Conservation (phyloP, 176 grass and related monocot genomes). For the Avena atlantica region DNA sequence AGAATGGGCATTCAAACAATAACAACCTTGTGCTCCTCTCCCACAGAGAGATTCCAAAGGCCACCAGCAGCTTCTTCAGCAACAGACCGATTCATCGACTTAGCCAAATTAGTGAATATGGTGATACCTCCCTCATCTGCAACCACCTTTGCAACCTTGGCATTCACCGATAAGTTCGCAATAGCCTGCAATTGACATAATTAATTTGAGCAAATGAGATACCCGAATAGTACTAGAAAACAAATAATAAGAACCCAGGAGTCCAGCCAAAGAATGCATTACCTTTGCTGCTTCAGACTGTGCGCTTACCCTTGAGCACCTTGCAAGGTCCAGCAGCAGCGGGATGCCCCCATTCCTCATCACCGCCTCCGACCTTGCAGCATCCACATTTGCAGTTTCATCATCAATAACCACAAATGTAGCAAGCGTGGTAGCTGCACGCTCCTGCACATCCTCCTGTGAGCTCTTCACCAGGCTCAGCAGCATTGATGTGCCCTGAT, state of each 20-base stretch:
- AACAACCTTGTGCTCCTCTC: conserved; percentile 95
- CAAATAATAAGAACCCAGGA: conserved; percentile 10
- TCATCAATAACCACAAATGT: conserved; percentile 98
- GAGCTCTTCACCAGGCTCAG: conserved; percentile 76
- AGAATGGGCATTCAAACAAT: conserved; percentile 43
- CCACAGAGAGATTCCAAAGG: conserved; percentile 99
- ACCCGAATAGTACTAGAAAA: conserved; percentile 23
- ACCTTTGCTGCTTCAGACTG: conserved; percentile 99
- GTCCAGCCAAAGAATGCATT: conserved; percentile 39
- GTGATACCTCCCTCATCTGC: conserved; percentile 92
- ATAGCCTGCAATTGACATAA: conserved; percentile 71
- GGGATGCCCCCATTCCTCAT: conserved; percentile 90
- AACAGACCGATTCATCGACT: conserved; percentile 87
- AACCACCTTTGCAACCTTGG: conserved; percentile 90
- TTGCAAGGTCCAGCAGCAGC: conserved; percentile 87
- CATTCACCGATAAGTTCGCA: conserved; percentile 96
- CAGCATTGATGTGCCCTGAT: conserved; percentile 77
- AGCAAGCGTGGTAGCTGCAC: conserved; percentile 85
- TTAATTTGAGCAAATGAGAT: conserved; percentile 36
- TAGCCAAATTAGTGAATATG: conserved; percentile 84
- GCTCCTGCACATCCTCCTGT: conserved; percentile 94
- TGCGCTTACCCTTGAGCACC: conserved; percentile 79
- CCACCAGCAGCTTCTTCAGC: conserved; percentile 99
- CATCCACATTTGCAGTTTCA: conserved; percentile 90
- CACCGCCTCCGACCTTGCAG: conserved; percentile 83